phyloP scores from a whole-genome alignment of 768 basidiomycete species.

The button mushroom (Agaricus bisporus) region DNA sequence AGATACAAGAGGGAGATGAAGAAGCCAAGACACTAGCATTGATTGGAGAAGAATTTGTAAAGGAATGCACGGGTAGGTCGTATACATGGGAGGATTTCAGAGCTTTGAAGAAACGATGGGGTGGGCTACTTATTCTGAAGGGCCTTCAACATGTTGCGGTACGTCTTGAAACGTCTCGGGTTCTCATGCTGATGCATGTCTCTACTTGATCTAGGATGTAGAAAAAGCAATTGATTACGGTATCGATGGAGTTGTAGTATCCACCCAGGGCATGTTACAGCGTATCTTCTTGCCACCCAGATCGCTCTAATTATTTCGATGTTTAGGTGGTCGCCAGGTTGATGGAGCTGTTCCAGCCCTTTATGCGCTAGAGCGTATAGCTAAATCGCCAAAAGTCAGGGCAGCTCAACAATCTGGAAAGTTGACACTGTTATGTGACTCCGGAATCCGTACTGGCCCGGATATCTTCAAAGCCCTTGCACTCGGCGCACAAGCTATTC shows the following conservation, averaged over 20 bases:
- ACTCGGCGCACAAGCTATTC: conserved; percentile 76
- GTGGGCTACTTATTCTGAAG: conserved; percentile 74
- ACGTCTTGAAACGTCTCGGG: conserved; percentile 15
- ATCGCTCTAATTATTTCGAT: background rate
- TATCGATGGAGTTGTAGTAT: conserved; percentile 70
- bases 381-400: conserved; percentile 51
- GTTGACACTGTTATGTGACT: conserved; percentile 70
- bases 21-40: conserved; percentile 29
- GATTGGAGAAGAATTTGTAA: conserved; percentile 59
- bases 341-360: conserved; percentile 77
- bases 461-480: conserved; percentile 85
- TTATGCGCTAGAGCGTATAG: conserved; percentile 64
- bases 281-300: background rate
- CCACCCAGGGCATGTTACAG: conserved; percentile 60
- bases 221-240: conserved; percentile 59
- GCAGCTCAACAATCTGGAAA: conserved; percentile 54
- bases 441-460: conserved; percentile 76
- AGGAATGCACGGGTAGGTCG: conserved; percentile 48
- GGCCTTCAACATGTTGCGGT: conserved; percentile 66
- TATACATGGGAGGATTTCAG: conserved; percentile 67
- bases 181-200: background rate
- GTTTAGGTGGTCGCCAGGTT: conserved; percentile 63
- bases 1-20: conserved; percentile 40
- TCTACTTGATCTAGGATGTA: conserved; percentile 41
- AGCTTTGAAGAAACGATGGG: conserved; percentile 67